A percentile compares a stretch with the other conserved stretches of the same genome.
phyloP scores from a whole-genome alignment of 768 basidiomycete species.

The Saitozyma podzolica region DNA sequence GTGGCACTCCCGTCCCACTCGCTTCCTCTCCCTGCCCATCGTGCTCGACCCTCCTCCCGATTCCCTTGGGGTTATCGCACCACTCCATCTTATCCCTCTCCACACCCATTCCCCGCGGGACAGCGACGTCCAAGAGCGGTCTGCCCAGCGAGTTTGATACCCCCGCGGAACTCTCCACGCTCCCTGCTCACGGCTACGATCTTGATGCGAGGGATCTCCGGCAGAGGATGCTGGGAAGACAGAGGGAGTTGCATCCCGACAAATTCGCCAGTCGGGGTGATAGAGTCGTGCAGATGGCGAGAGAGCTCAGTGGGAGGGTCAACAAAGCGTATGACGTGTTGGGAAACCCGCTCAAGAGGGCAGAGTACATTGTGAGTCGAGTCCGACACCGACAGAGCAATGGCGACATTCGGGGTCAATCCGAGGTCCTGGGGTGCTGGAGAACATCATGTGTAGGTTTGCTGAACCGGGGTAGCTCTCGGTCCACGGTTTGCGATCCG shows the following conservation, averaged over 20 bases:
- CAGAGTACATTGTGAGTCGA: slow-evolving; percentile 68
- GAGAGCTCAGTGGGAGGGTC: slow-evolving; percentile 74
- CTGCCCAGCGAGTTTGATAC: slow-evolving; percentile 16
- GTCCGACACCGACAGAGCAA: neutral
- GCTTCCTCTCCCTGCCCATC: slow-evolving; percentile 68
- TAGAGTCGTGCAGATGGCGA: slow-evolving; percentile 59
- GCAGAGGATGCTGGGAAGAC: slow-evolving; percentile 67
- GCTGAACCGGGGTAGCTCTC: slow-evolving; percentile 54
- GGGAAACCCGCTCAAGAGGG: slow-evolving; percentile 68
- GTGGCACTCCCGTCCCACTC: slow-evolving; percentile 63
- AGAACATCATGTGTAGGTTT: too few relatives aligned
- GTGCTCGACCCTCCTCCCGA: slow-evolving; percentile 68
- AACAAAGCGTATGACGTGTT: slow-evolving; percentile 76
- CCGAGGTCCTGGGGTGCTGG: neutral
- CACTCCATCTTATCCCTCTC: slow-evolving; percentile 70
- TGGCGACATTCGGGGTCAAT: neutral
- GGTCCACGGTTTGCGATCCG: slow-evolving; percentile 61
- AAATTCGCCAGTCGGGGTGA: slow-evolving; percentile 70
- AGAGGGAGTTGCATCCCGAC: slow-evolving; percentile 82
- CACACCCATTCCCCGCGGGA: slow-evolving; percentile 48
- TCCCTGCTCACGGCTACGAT: slow-evolving; percentile 57
- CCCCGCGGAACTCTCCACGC: slow-evolving; percentile 23
- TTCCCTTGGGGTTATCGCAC: slow-evolving; percentile 62
- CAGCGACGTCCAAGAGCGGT: too few relatives aligned
- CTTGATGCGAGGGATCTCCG: slow-evolving; percentile 66